Evolutionary conservation across 1,284 basidiomycete genomes (phyloP).

Genomic region (Cryptococcus amylolentus): DNA sequence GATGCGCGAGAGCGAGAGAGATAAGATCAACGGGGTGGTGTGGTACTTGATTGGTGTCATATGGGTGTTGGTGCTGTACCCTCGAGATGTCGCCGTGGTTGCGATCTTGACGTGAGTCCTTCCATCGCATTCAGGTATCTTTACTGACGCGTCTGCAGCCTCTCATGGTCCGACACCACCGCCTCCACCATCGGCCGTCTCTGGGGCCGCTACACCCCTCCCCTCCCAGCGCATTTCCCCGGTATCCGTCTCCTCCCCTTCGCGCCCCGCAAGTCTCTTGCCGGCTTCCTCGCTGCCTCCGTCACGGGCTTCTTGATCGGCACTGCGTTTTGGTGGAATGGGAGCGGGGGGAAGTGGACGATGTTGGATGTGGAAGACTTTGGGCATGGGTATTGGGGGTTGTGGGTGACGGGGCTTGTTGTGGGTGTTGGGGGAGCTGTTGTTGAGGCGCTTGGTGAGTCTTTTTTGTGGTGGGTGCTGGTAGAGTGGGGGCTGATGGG

Average conservation of each 20-base stretch:
- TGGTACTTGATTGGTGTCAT: conserved; percentile 95
- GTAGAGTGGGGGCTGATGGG: background rate
- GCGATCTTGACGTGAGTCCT: conserved; percentile 80
- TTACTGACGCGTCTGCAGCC: conserved; percentile 52
- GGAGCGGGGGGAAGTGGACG: conserved; percentile 56
- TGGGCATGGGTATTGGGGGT: conserved; percentile 46
- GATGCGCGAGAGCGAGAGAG: conserved; percentile 91
- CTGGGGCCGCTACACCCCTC: conserved; percentile 71
- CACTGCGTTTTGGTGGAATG: conserved; percentile 67
- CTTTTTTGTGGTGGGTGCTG: background rate
- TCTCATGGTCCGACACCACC: conserved; percentile 95
- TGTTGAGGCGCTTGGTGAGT: conserved; percentile 76
- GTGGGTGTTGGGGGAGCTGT: conserved; percentile 75
- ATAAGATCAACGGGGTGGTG: conserved; percentile 79
- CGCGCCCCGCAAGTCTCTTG: conserved; percentile 57
- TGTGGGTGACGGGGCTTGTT: conserved; percentile 60
- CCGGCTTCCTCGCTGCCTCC: conserved; percentile 82
- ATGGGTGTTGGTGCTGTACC: conserved; percentile 72
- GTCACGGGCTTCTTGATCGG: conserved; percentile 71
- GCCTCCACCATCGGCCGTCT: conserved; percentile 89
- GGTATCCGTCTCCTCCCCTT: conserved; percentile 39
- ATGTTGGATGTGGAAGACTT: conserved; percentile 34
- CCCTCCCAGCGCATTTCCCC: conserved; percentile 60
- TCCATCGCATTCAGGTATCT: too few relatives aligned
- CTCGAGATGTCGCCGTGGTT: conserved; percentile 80